Conservation (phyloP, 116 monocot genomes). For the Thalassia testudinum region DNA sequence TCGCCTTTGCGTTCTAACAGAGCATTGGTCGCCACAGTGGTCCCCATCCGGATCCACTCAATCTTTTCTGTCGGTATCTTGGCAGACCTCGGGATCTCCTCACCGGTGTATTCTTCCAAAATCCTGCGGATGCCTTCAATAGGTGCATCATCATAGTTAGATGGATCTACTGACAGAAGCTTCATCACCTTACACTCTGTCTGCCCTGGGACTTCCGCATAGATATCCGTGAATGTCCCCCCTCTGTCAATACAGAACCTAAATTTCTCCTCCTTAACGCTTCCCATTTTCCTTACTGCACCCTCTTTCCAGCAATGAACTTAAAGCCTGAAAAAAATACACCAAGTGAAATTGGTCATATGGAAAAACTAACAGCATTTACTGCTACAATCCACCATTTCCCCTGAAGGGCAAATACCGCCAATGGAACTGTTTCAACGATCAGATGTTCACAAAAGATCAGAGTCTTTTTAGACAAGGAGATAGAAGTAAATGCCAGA, state of each 20-base stretch:
- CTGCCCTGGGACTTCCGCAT: conserved; percentile 71
- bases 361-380: too few species aligned
- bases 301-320: too few species aligned
- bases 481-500: too few species aligned
- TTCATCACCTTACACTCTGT: conserved; percentile 57
- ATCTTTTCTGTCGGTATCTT: conserved; percentile 87
- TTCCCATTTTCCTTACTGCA: conserved; percentile 48
- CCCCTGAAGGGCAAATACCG: too few species aligned
- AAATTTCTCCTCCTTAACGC: conserved; percentile 31
- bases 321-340: not conserved
- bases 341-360: not conserved
- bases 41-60: conserved; percentile 97
- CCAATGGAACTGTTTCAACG: too few species aligned
- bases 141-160: conserved; percentile 89
- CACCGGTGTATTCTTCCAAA: conserved; percentile 50
- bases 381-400: too few species aligned
- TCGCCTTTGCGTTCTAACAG: conserved; percentile 92
- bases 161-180: conserved; percentile 81
- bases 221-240: conserved; percentile 95
- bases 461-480: too few species aligned
- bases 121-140: conserved; percentile 86
- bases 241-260: conserved; percentile 95
- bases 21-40: conserved; percentile 93
- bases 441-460: too few species aligned
- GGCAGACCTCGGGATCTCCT: conserved; percentile 49